phyloP scores from a whole-genome alignment of 352 stramenopile species.

The Pythium brassicae region DNA sequence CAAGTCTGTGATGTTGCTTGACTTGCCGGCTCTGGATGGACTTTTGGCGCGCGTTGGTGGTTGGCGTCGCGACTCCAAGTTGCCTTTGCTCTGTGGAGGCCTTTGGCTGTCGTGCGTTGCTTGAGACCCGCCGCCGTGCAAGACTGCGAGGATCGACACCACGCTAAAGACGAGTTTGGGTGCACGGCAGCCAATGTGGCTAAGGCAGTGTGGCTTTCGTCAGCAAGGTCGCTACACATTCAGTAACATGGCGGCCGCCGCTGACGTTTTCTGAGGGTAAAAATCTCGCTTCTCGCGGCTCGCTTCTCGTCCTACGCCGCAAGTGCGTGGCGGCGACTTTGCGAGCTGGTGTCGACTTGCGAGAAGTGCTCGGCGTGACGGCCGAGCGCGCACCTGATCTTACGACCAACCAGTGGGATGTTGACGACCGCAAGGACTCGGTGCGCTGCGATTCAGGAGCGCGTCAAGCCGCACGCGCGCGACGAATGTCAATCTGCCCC shows the following conservation, averaged over 20 bases:
- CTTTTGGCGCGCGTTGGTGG: neutral
- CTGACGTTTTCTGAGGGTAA: neutral
- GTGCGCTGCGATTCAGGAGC: neutral
- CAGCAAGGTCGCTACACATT: neutral
- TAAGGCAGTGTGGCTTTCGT: neutral
- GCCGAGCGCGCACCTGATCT: neutral
- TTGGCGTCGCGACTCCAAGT: neutral
- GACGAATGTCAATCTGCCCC: too few relatives aligned
- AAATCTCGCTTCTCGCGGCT: neutral
- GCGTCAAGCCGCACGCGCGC: neutral
- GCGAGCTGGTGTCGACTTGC: too few relatives aligned
- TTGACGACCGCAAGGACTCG: neutral
- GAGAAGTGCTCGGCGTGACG: neutral
- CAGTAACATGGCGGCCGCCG: too few relatives aligned
- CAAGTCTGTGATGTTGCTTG: too few relatives aligned
- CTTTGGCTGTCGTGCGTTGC: too few relatives aligned
- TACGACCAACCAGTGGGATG: slow-evolving; percentile 3
- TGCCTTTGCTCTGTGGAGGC: neutral
- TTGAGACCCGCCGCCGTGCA: too few relatives aligned
- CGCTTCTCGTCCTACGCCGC: too few relatives aligned
- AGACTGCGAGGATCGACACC: too few relatives aligned
- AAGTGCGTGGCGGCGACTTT: too few relatives aligned
- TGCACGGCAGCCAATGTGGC: slow-evolving; percentile 1
- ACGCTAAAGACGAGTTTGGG: neutral
- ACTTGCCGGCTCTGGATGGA: neutral